Base-by-base conservation (phyloP, 352 stramenopile species). In the Albugo candida region DNA sequence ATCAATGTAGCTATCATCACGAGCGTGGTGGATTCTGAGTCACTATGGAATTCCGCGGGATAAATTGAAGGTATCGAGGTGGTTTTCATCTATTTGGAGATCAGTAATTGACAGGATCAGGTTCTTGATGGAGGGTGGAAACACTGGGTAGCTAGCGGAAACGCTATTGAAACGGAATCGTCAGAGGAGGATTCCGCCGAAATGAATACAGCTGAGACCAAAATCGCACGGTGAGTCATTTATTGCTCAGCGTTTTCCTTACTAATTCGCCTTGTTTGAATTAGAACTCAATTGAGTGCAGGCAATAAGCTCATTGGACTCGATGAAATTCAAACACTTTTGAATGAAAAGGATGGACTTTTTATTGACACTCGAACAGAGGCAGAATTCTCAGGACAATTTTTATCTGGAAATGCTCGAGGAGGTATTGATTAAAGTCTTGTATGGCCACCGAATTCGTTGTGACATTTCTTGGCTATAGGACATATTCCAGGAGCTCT, bases 21-120 rank as follows among this genome's bases (percentile, higher is more conserved):
- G 75, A 16, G 69, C 73, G 49, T 87, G 75, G 75, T 87, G 75
- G 75, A 70, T 87, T 13, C 82, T 82, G 48, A 64, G 59, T 27
- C 69, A 84, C 58, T 87, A 70, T 45, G 75, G 75, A 17, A 79
- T 82, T 47, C 70, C 71, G 2, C 63, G 75, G 41, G 61, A 78
- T 24, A 69, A 83, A 46, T 65, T 87, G 36, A 87, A 87, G 60
- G 67, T 76, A 14, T 16, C 20, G 31, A 18, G 20, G 8, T 8
- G 8, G 20, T 10, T 19, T 19, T 24, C 17, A 43, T 8, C 38
- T 43, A 24, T 3, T 10, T 8, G 17, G 8, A 43, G 3, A 24
- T 43, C 8, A 8, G 17, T 43, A 43, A 43, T 43, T 43, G 38
- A 43, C 20, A 43, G 17, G 3, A 8, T 24, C 48, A 79, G 67